A percentile compares a stretch with the other conserved stretches of the same genome.
Evolutionary conservation across 2,329 filamentous ascomycete species (phyloP).

Genomic region (Lomentospora prolificans): DNA sequence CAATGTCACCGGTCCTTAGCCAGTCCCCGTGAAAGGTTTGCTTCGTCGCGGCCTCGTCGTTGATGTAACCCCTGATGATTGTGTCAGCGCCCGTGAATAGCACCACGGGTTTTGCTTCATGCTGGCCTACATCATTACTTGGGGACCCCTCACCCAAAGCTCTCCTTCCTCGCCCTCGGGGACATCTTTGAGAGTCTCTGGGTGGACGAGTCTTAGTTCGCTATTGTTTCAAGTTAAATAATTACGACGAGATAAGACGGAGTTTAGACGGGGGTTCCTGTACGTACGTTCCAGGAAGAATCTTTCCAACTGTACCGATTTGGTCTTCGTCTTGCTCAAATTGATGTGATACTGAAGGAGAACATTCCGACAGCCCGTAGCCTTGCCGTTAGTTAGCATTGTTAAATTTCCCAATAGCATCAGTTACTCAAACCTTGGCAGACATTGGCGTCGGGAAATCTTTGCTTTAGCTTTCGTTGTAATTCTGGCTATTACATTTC

Average conservation of each 20-base stretch:
- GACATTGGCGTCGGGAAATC: neutral
- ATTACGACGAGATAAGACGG: neutral
- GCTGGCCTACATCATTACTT: conserved; percentile 3
- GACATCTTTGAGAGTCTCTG: neutral
- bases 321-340: neutral
- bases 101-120: neutral
- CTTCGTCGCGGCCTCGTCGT: neutral
- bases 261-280: neutral
- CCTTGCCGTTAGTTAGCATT: neutral
- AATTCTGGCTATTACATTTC: neutral
- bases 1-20: conserved; percentile 2
- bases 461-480: neutral
- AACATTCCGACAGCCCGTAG: conserved; percentile 1
- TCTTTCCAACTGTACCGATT: neutral
- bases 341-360: neutral
- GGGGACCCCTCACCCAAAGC: neutral
- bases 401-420: neutral
- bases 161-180: neutral
- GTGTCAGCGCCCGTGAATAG: neutral
- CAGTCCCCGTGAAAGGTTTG: neutral
- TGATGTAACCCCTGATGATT: conserved; percentile 2
- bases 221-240: neutral
- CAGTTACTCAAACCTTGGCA: neutral
- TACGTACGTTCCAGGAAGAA: conserved; percentile 1
- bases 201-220: neutral